A percentile compares a stretch with the other conserved stretches of the same genome.
Evolutionary conservation across 2,329 filamentous ascomycete genomes (phyloP).

Genomic region (Pseudogymnoascus sp.): DNA sequence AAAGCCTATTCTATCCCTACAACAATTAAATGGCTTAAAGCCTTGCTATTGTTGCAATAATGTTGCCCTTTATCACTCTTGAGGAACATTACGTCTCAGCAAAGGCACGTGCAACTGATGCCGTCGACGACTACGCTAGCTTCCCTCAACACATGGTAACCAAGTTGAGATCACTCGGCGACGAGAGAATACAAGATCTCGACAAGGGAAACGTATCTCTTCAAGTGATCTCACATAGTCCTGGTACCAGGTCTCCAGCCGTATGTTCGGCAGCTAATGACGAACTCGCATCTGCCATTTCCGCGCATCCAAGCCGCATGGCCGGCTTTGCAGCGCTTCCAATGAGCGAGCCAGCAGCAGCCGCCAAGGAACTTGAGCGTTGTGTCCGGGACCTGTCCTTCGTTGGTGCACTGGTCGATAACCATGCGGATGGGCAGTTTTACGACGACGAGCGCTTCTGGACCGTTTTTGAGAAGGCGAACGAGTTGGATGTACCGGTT

Average conservation of each 20-base stretch:
- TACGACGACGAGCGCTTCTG: constrained; percentile 37
- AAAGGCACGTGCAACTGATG: constrained; percentile 11
- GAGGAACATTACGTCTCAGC: constrained; percentile 31
- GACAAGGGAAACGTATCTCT: constrained; percentile 19
- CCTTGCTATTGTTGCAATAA: background rate
- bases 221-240: constrained; percentile 24
- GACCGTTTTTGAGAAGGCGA: constrained; percentile 32
- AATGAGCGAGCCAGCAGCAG: constrained; percentile 28
- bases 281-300: constrained; percentile 26
- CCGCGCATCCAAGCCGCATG: constrained; percentile 29
- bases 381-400: constrained; percentile 37
- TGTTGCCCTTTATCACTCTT: constrained; percentile 30
- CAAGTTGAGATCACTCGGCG: constrained; percentile 22
- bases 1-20: background rate
- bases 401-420: constrained; percentile 39
- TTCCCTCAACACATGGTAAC: constrained; percentile 21
- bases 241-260: constrained; percentile 12
- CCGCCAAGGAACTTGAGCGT: constrained; percentile 30
- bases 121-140: constrained; percentile 16
- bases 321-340: constrained; percentile 36
- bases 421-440: constrained; percentile 32
- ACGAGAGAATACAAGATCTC: constrained; percentile 20
- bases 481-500: constrained; percentile 34
- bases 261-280: constrained; percentile 25
- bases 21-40: background rate